A percentile compares a stretch with the other conserved stretches of the same genome.
phyloP scores from a whole-genome alignment of 2,329 filamentous ascomycete species.

The Aspergillus fischeri region DNA sequence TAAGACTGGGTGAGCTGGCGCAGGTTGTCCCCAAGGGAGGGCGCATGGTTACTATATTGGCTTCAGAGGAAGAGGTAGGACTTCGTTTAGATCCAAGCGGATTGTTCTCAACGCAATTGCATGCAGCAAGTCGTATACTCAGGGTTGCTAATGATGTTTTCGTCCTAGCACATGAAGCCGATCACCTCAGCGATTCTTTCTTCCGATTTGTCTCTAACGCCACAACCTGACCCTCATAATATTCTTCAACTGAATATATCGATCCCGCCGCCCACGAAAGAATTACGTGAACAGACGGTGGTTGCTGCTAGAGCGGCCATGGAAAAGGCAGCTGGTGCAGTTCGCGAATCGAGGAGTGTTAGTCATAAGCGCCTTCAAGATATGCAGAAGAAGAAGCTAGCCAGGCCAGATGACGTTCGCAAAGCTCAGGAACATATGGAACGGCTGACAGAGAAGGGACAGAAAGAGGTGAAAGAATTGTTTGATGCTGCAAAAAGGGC shows the following conservation, averaged over 20 bases:
- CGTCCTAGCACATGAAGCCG: conserved; percentile 41
- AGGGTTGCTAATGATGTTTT: not conserved
- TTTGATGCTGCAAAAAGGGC: conserved; percentile 41
- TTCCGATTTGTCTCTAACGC: conserved; percentile 41
- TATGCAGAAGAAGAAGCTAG: conserved; percentile 41
- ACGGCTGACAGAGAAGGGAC: conserved; percentile 43
- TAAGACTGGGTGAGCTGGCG: conserved; percentile 59
- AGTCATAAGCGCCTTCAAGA: conserved; percentile 44
- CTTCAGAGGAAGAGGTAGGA: conserved; percentile 60
- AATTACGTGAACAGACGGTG: conserved; percentile 41
- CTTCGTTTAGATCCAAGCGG: not conserved
- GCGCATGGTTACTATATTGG: conserved; percentile 57
- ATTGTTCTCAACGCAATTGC: not conserved
- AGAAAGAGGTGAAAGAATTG: conserved; percentile 44
- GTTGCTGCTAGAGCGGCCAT: conserved; percentile 39
- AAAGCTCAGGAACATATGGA: conserved; percentile 48
- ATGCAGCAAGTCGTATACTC: not conserved
- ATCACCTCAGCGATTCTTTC: conserved; percentile 40
- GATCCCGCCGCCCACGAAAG: conserved; percentile 45
- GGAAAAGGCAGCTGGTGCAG: conserved; percentile 37
- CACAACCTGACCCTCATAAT: conserved; percentile 42
- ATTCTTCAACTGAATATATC: conserved; percentile 42
- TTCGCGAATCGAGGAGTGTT: conserved; percentile 42
- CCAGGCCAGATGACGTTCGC: conserved; percentile 42
- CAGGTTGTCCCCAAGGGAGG: conserved; percentile 64